A percentile compares a stretch with the other conserved stretches of the same genome.
Evolutionary conservation across 371 early-diverging fungal species (phyloP).

Genomic region (Rhizopus arrhizus): DNA sequence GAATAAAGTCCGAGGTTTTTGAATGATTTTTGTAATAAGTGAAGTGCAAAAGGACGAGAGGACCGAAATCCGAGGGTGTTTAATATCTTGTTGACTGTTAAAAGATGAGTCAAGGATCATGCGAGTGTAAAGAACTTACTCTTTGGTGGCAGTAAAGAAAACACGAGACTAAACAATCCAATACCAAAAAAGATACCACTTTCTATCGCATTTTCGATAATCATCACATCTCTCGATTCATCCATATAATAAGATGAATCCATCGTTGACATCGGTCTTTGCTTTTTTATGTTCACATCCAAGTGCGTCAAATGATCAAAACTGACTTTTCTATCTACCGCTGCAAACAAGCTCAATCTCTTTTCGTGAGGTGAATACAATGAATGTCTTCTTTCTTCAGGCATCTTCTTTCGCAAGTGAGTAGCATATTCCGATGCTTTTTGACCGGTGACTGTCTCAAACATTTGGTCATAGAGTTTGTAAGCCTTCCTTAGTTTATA

Average conservation of each 20-base stretch:
- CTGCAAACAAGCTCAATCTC: background rate
- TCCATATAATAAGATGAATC: background rate
- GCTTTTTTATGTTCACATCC: too few relatives aligned
- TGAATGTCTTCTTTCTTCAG: too few relatives aligned
- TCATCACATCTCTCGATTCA: slow-evolving; percentile 1
- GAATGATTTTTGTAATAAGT: slow-evolving; percentile 44
- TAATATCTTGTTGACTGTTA: slow-evolving; percentile 42
- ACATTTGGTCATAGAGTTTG: slow-evolving; percentile 53
- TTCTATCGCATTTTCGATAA: slow-evolving; percentile 37
- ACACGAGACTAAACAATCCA: slow-evolving; percentile 49
- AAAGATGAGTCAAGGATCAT: background rate
- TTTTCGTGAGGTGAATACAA: background rate
- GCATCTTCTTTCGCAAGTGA: background rate
- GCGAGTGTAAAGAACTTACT: slow-evolving; percentile 19
- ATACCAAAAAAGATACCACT: slow-evolving; percentile 53
- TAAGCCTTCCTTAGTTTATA: slow-evolving; percentile 52
- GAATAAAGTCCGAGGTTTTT: slow-evolving; percentile 42
- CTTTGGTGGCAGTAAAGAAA: slow-evolving; percentile 52
- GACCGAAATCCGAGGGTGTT: slow-evolving; percentile 54
- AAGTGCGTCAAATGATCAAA: too few relatives aligned
- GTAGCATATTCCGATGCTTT: slow-evolving; percentile 45
- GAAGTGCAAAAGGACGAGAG: slow-evolving; percentile 51
- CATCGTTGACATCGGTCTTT: too few relatives aligned
- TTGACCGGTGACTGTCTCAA: slow-evolving; percentile 43
- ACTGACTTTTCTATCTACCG: background rate